Conservation (phyloP, 2,329 filamentous ascomycete species). For the Epichloe gansuensis region DNA sequence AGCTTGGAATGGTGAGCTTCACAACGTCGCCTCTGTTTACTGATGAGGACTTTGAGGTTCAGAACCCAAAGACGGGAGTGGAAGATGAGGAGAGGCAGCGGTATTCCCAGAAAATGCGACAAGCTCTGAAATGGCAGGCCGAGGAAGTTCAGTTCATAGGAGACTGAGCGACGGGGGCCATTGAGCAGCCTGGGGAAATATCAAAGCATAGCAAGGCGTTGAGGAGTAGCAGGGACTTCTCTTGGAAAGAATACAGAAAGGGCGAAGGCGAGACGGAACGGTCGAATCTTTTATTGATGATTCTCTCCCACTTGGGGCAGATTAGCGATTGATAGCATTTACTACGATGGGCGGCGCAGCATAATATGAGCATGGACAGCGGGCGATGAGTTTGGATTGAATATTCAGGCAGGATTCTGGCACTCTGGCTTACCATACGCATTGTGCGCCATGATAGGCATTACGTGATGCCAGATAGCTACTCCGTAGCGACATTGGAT, state of each 20-base stretch:
- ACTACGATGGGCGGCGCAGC: neutral
- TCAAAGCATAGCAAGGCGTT: neutral
- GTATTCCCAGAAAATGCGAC: constrained; percentile 62
- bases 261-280: neutral
- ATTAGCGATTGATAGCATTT: no score
- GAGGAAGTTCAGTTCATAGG: constrained; percentile 65
- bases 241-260: neutral
- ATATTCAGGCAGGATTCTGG: neutral
- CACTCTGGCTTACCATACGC: no score
- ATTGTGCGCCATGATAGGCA: neutral
- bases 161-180: constrained; percentile 33
- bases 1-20: constrained; percentile 60
- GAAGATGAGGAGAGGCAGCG: constrained; percentile 42
- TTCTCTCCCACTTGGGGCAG: no score
- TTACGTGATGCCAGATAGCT: neutral
- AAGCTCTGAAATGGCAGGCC: constrained; percentile 63
- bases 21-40: constrained; percentile 37
- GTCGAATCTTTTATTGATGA: no score
- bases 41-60: constrained; percentile 38
- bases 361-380: neutral
- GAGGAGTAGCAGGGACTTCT: neutral
- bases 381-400: neutral
- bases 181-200: neutral
- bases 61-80: constrained; percentile 31
- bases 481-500: neutral